Evolutionary conservation across 1,139 yeast genomes (phyloP).

Genomic region (Debaryomycetaceae sp.): DNA sequence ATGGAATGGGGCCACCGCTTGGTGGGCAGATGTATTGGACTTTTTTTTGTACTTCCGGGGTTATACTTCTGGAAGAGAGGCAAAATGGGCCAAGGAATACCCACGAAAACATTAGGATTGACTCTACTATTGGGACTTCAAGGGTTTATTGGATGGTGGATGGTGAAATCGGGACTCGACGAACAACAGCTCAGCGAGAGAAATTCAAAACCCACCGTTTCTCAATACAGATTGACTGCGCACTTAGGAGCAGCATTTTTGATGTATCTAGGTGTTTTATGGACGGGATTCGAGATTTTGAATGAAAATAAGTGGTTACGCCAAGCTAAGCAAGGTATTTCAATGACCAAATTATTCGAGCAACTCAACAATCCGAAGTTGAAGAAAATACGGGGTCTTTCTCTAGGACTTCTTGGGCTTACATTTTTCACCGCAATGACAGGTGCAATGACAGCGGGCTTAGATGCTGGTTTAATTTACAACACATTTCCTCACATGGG

Average conservation of each 20-base stretch:
- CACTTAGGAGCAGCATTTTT: constrained; percentile 93
- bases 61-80: constrained; percentile 69
- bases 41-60: constrained; percentile 80
- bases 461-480: constrained; percentile 95
- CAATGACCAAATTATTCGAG: constrained; percentile 49
- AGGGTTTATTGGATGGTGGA: constrained; percentile 99
- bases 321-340: constrained; percentile 48
- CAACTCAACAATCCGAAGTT: constrained; percentile 52
- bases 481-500: constrained; percentile 98
- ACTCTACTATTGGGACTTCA: constrained; percentile 82
- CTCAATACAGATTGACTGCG: constrained; percentile 90
- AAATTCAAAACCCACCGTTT: constrained; percentile 89
- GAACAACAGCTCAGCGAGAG: constrained; percentile 75
- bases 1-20: constrained; percentile 99
- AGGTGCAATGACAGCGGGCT: constrained; percentile 97
- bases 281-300: constrained; percentile 83
- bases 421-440: constrained; percentile 90
- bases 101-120: constrained; percentile 65
- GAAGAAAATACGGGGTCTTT: constrained; percentile 51
- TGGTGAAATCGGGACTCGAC: constrained; percentile 95
- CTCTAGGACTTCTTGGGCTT: constrained; percentile 57
- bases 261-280: constrained; percentile 82
- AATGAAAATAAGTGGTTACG: constrained; percentile 64
- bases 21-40: constrained; percentile 88
- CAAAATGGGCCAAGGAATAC: constrained; percentile 66